Evolutionary conservation across 441 rosid species (phyloP), one percentile per base, ranked within the genome.

Genomic region (Aleurites moluccanus): DNA sequence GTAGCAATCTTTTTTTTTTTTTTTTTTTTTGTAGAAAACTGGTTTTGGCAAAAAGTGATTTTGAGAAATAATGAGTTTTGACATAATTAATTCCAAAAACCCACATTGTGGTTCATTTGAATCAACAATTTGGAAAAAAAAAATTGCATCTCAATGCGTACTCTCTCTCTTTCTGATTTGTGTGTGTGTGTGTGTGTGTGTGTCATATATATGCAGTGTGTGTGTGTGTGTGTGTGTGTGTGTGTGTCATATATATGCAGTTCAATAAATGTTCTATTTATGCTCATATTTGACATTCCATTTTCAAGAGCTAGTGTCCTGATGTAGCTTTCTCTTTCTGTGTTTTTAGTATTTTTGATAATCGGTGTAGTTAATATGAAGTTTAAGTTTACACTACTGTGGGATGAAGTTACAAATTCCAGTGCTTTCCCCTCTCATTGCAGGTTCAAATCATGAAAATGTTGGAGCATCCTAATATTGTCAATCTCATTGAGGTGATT

Each of bases 381-480:
- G 11, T 61, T n/a, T n/a, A n/a, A n/a, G n/a, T n/a, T 4, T 69
- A 60, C 25, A 10, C 50, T 6, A 47, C 45, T 33, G 59, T 30
- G 16, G 25, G 45, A 42, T 70, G 18, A 52, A 50, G 21, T 70
- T 13, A 60, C 6, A 14, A 6, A 50, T 5, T 18, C 7, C 20
- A 38, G 8, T 80, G 35, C 66, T 35, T 7, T 11, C 62, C 57
- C 56, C 68, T 77, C 40, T 69, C 45, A 13, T 75, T 74, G 77
- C 84, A 93, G 98, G 97, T 95, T 82, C 80, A 86, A 63, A 95
- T 95, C 74, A 95, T 95, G 99, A 95, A 91, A 83, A 86, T 89
- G 81, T 70, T 95, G 87, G 86, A 95, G 64, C 98, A 95, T 81
- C 99, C 99, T 78, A 93, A 93, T 79, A 95, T 93, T 57, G 98